Evolutionary conservation across 495 filamentous ascomycete genomes (phyloP), one percentile per base, ranked within the genome.

Genomic region (Tuber microsphaerosporum): DNA sequence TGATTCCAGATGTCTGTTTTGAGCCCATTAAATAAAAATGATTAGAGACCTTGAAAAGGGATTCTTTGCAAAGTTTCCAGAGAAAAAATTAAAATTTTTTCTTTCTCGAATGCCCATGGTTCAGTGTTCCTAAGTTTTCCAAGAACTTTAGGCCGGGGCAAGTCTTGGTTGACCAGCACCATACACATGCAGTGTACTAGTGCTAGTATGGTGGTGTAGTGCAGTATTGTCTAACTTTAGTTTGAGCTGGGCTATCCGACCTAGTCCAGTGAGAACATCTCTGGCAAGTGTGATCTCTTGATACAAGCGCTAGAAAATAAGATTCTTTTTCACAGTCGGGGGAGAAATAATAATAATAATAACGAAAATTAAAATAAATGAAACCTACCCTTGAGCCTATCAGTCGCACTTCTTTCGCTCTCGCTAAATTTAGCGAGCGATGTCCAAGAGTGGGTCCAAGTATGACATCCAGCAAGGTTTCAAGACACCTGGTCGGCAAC

Each of bases 341-440:
- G 51, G 51, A 20, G 12, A 2, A 10, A 37, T 37, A 56, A 14
- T 16, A 14, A 26, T 26, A 56, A n/a, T 26, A 26, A 41, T 41
- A 41, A 41, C 5, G 2, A 56, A 31, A 61, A 61, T 26, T 26
- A 14, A 61, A 19, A 31, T 61, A 26, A 61, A 31, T 31, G 12
- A 31, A 61, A 61, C 51, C n/a, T 2, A 2, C 51, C 9, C 14
- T 61, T 12, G n/a, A 31, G 51, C 51, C 51, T 31, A 61, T 31
- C 51, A 31, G n/a, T 61, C n/a, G 26, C 51, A 26, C 26, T 61
- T 31, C 31, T 61, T 61, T 31, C 51, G 31, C 8, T 5, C 26
- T 61, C 51, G 51, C 51, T 61, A 61, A 61, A 61, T 61, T 61
- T 61, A 61, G 51, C n/a, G 51, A 61, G 51, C n/a, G 51, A 31